phyloP scores from a whole-genome alignment of 345 rosid species.

The Lenwebbia sp. region DNA sequence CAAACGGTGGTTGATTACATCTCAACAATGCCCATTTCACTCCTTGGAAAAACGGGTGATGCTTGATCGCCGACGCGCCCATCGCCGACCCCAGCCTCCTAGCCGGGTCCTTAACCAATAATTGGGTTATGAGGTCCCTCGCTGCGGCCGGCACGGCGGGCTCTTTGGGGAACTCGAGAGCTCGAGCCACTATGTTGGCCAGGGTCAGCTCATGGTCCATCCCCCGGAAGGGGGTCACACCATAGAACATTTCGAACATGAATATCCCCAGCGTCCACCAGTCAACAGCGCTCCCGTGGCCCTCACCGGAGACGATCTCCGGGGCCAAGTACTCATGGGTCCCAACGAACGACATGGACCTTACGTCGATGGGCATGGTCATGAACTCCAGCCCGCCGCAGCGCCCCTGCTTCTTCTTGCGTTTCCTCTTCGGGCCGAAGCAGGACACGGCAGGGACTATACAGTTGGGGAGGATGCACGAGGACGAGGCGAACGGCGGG shows the following conservation, averaged over 20 bases:
- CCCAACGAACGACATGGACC: slow-evolving; percentile 93
- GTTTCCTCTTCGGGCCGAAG: slow-evolving; percentile 55
- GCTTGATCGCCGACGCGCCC: slow-evolving; percentile 82
- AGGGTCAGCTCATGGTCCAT: slow-evolving; percentile 83
- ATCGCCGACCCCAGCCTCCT: slow-evolving; percentile 66
- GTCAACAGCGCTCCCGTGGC: slow-evolving; percentile 80
- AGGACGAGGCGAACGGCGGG: slow-evolving; percentile 43
- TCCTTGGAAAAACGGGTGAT: slow-evolving; percentile 77
- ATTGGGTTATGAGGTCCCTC: slow-evolving; percentile 59
- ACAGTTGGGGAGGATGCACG: slow-evolving; percentile 77
- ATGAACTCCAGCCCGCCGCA: slow-evolving; percentile 62
- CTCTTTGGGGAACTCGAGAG: slow-evolving; percentile 82
- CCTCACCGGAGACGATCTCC: slow-evolving; percentile 87
- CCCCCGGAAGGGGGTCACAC: slow-evolving; percentile 73
- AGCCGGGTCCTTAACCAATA: slow-evolving; percentile 62
- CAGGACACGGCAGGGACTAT: slow-evolving; percentile 88
- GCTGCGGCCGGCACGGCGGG: slow-evolving; percentile 48
- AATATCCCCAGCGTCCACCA: slow-evolving; percentile 97
- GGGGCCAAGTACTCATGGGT: slow-evolving; percentile 93
- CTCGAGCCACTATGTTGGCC: slow-evolving; percentile 88
- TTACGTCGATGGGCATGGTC: slow-evolving; percentile 72
- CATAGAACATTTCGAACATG: slow-evolving; percentile 69
- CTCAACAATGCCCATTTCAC: slow-evolving; percentile 89
- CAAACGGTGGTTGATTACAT: slow-evolving; percentile 67
- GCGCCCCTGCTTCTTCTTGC: slow-evolving; percentile 52